These are phyloP conservation scores for Neonectria coccinea DNA, from an alignment of 2,329 filamentous ascomycete genomes.

Conservation along the genomic window DNA sequence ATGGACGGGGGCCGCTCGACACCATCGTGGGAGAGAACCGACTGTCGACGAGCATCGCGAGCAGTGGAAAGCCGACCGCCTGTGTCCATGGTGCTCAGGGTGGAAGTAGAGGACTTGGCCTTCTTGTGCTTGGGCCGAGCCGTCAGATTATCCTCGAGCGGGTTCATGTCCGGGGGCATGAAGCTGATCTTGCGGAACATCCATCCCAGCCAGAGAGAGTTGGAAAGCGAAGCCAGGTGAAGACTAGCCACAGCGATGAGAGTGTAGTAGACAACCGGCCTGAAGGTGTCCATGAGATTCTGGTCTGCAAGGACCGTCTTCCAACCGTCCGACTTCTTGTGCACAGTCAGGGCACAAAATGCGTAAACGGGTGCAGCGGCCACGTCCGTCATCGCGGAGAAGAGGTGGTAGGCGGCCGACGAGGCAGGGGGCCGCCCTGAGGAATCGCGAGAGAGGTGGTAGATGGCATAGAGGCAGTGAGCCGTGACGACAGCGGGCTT, in stretches of 20 bases:
- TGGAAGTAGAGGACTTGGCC: conserved; percentile 71
- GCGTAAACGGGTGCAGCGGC: conserved; percentile 66
- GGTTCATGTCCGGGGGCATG: conserved; percentile 95
- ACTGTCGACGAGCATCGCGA: conserved; percentile 56
- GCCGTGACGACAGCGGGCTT: conserved; percentile 81
- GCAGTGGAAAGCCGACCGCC: conserved; percentile 71
- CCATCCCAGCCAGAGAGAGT: conserved; percentile 80
- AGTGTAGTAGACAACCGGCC: conserved; percentile 75
- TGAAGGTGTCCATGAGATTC: conserved; percentile 68
- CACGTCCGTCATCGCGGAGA: conserved; percentile 79
- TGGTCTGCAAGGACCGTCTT: conserved; percentile 72
- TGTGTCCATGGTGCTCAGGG: conserved; percentile 55
- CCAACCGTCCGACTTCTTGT: conserved; percentile 67
- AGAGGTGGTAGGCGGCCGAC: conserved; percentile 89
- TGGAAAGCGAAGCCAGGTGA: conserved; percentile 75
- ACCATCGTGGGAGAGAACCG: conserved; percentile 58
- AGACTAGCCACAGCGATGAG: conserved; percentile 73
- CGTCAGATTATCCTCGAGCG: conserved; percentile 86
- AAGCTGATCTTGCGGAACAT: conserved; percentile 85
- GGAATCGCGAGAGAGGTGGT: conserved; percentile 79
- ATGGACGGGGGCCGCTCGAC: conserved; percentile 67
- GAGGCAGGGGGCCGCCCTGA: conserved; percentile 80
- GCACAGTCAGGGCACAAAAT: conserved; percentile 63
- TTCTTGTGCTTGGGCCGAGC: conserved; percentile 78
- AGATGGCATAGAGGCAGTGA: conserved; percentile 81